Evolutionary conservation across 2,329 filamentous ascomycete species (phyloP), one percentile per base, ranked within the genome.

Genomic region (Pestalotiopsis sp.): DNA sequence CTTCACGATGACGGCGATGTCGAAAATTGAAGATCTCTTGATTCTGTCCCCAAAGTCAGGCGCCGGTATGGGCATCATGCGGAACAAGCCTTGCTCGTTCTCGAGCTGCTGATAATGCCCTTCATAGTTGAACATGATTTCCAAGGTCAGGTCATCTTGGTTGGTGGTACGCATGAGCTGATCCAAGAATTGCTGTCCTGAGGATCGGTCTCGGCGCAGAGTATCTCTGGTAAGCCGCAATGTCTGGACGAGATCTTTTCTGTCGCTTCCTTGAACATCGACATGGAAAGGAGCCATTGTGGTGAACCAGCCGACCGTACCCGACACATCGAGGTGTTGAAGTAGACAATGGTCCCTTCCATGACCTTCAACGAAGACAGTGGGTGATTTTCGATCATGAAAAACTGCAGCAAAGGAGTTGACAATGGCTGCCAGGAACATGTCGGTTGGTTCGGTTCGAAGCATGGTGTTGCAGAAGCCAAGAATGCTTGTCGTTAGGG

Each of bases 271-370:
- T 17, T 35, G 24, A 6, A 67, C 22, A 2, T 48, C 30, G 26
- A 67, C 13, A 17, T n/a, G 6, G 10, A 67, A 5, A 22, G 66
- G 66, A 22, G 44, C 64, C 22, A 65, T 67, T 2, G 66, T 38
- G 14, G 67, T 68, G 10, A 68, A 68, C 67, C 67, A 68, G 2
- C 67, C 67, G 20, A 68, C 64, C 10, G 67, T 68, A 17, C 64
- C 58, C 3, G 64, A 66, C 6, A 57, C 48, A 52, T 68, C 67
- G 44, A 68, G n/a, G 4, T 20, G 44, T 4, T 52, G 22, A 9
- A 63, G n/a, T 2, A 48, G 52, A 24, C 58, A 48, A 2, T 62
- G 64, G 20, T 68, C 63, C 63, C 67, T 35, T 1, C 67, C 67
- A 38, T 68, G 67, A 4, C 64, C 63, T 56, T 68, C 67, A 1